Evolutionary conservation across 805 yeast species (phyloP).

Genomic region (Metschnikowia colocasiae): DNA sequence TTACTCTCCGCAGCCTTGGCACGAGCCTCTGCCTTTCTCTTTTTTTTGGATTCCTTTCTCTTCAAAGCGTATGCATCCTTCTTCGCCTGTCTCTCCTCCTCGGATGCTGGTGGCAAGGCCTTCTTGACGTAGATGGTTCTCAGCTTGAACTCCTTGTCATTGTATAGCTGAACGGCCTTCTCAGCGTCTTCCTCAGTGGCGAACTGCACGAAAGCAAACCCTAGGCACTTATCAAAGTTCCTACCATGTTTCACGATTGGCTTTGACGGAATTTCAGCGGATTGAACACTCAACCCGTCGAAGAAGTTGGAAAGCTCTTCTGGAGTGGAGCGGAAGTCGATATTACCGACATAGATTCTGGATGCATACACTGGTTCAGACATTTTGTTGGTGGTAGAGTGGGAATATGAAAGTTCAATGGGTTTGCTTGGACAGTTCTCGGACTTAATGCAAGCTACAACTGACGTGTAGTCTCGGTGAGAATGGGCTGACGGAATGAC

Average conservation of each 20-base stretch:
- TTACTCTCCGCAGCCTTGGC: slow-evolving; percentile 10
- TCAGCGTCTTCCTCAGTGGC: slow-evolving; percentile 42
- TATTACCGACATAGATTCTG: slow-evolving; percentile 44
- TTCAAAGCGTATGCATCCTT: slow-evolving; percentile 32
- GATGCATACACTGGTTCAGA: slow-evolving; percentile 5
- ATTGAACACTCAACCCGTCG: slow-evolving; percentile 42
- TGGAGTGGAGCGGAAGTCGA: slow-evolving; percentile 40
- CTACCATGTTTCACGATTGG: slow-evolving; percentile 32
- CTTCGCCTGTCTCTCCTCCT: slow-evolving; percentile 39
- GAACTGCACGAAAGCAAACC: slow-evolving; percentile 60
- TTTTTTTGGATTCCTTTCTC: slow-evolving; percentile 16
- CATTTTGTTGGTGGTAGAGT: not conserved
- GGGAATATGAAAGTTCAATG: not conserved
- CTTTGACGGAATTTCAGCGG: slow-evolving; percentile 51
- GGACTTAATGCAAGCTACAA: not conserved
- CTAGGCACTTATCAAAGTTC: slow-evolving; percentile 44
- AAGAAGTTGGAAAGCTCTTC: slow-evolving; percentile 48
- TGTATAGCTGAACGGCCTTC: slow-evolving; percentile 39
- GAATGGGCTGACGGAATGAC: slow-evolving; percentile 2
- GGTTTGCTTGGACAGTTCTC: not conserved
- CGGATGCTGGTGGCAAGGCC: slow-evolving; percentile 52
- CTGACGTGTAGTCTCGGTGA: slow-evolving; percentile 1
- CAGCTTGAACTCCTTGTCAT: slow-evolving; percentile 42
- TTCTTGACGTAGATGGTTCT: slow-evolving; percentile 49
- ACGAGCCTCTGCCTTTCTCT: slow-evolving; percentile 12